Base-by-base conservation (phyloP, 768 basidiomycete species). In the Lactarius hatsudake region DNA sequence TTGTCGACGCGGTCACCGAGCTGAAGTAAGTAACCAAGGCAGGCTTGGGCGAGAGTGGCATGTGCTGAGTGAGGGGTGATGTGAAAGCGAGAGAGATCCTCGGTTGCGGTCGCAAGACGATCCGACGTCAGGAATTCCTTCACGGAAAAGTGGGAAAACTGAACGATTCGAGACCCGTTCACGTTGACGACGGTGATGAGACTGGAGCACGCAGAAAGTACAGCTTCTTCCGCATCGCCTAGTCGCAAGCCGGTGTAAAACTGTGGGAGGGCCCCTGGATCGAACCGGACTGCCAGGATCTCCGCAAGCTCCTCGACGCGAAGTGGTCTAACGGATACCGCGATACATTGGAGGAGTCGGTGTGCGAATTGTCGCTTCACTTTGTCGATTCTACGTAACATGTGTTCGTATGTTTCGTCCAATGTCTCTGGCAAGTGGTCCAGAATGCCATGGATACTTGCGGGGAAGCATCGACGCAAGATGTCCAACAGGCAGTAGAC, bases 81-180 rank as follows among this genome's bases (percentile, higher is more conserved):
- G 30, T 30, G 30, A 30, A 30, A 30, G 2, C 3, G 30, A 30
- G 30, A 30, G 30, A 30, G 30, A 3, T 30, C 30, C 30, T 30
- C 30, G 30, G 30, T 30, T 30, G 30, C 30, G 30, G 30, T 30
- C 3, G 30, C 3, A 30, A 30, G 30, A 0, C 30, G 30, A 30
- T 30, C 30, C 5, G 30, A 30, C 3, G 30, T 30, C 30, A 30
- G 5, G 30, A 30, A 30, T 30, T 66, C 65, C 43, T 48, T 66
- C 12, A 66, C 65, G 0, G 65, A 61, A 42, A 66, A 57, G n/a
- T 66, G 65, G 6, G 65, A 2, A 38, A 66, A 66, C 15, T 66
- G 60, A 18, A 66, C 48, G 12, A 59, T n/a, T 10, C 9, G 10
- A 9, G 18, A 48, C 28, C 17, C 45, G 9, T 28, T 9, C 32